Evolutionary conservation across 441 rosid genomes (phyloP).

Genomic region (Euphorbia celastroides): DNA sequence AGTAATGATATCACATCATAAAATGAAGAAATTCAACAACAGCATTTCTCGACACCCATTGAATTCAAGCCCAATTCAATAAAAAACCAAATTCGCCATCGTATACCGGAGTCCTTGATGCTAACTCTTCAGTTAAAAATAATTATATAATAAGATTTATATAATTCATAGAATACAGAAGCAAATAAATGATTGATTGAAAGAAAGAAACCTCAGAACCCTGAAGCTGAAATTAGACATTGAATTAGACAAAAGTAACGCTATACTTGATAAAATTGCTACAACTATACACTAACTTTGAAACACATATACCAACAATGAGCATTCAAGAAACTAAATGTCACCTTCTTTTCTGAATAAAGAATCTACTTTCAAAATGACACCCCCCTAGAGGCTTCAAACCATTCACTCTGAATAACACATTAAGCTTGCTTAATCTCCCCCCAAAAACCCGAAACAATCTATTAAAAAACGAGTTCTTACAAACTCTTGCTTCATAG

Average conservation of each 20-base stretch:
- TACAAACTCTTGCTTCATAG: slow-evolving; percentile 83
- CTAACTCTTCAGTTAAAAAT: too few relatives aligned
- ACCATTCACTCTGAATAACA: slow-evolving; percentile 56
- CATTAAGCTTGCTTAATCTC: slow-evolving; percentile 71
- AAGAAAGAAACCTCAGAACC: too few relatives aligned
- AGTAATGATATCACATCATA: neutral
- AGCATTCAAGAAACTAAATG: slow-evolving; percentile 62
- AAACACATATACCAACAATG: neutral
- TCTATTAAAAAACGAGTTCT: slow-evolving; percentile 58
- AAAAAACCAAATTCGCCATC: too few relatives aligned
- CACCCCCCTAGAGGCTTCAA: slow-evolving; percentile 51
- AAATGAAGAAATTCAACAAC: neutral
- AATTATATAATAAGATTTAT: too few relatives aligned
- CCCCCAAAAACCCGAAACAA: slow-evolving; percentile 68
- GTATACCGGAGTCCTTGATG: too few relatives aligned
- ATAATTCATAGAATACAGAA: too few relatives aligned
- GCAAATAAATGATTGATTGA: too few relatives aligned
- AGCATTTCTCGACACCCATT: too few relatives aligned
- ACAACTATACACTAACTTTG: slow-evolving; percentile 29
- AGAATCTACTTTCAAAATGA: slow-evolving; percentile 54
- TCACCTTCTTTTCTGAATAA: slow-evolving; percentile 69
- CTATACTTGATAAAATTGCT: slow-evolving; percentile 7
- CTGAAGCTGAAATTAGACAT: slow-evolving; percentile 7
- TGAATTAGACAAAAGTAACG: slow-evolving; percentile 18
- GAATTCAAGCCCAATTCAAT: too few relatives aligned